phyloP scores from a whole-genome alignment of 108 stramenopile species.

The Cyclotella distinguenda region DNA sequence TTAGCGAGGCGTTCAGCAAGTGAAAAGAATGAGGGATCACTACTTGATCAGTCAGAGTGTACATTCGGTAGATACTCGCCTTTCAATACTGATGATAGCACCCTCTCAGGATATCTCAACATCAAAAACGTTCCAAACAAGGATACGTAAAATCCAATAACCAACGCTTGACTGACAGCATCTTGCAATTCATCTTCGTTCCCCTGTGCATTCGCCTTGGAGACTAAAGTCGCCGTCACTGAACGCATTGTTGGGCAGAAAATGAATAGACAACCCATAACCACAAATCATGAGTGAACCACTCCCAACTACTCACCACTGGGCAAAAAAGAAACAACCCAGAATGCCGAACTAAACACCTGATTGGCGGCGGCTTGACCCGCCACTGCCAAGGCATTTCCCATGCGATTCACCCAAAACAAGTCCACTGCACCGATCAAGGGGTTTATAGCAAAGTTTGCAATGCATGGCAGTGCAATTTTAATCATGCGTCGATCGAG shows the following conservation, averaged over 20 bases:
- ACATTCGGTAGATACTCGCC: slow-evolving; percentile 5
- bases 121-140: slow-evolving; percentile 64
- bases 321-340: slow-evolving; percentile 83
- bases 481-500: slow-evolving; percentile 75
- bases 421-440: slow-evolving; percentile 84
- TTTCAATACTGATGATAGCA: slow-evolving; percentile 59
- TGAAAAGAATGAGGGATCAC: too few relatives aligned
- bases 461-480: slow-evolving; percentile 84
- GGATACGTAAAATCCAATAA: slow-evolving; percentile 73
- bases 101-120: slow-evolving; percentile 58
- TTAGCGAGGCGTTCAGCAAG: too few relatives aligned
- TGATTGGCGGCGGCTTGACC: slow-evolving; percentile 91
- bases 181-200: slow-evolving; percentile 72
- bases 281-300: background rate
- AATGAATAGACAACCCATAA: background rate
- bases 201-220: slow-evolving; percentile 78
- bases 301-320: slow-evolving; percentile 36
- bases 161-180: slow-evolving; percentile 78
- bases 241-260: background rate
- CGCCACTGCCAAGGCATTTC: slow-evolving; percentile 87
- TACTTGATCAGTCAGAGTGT: too few relatives aligned
- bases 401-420: slow-evolving; percentile 92
- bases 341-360: slow-evolving; percentile 82
- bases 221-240: slow-evolving; percentile 83
- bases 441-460: slow-evolving; percentile 89